These are phyloP conservation scores for Monosporascus sp. DNA, from an alignment of 2,329 filamentous ascomycete genomes.

Conservation along the genomic window DNA sequence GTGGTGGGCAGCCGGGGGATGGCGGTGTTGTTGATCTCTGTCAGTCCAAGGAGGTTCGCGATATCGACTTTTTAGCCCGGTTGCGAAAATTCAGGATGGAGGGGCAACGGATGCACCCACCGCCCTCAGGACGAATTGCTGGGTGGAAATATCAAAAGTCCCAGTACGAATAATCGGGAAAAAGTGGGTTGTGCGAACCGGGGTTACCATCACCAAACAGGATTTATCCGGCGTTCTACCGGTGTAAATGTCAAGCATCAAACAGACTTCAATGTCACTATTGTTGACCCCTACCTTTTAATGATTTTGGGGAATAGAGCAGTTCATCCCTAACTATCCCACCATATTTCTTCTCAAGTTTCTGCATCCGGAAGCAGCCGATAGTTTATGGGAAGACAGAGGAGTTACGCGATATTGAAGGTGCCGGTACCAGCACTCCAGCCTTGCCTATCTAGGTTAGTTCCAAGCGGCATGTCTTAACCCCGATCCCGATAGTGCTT, in stretches of 20 bases:
- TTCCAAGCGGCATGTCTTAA: too few relatives aligned
- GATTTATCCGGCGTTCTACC: neutral
- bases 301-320: too few relatives aligned
- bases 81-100: neutral
- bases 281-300: too few relatives aligned
- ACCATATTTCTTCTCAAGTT: too few relatives aligned
- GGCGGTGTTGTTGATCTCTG: slow-evolving; percentile 1
- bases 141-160: slow-evolving; percentile 1
- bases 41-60: slow-evolving; percentile 1
- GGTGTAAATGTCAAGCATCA: neutral
- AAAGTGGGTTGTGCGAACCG: slow-evolving; percentile 16
- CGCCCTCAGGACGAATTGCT: neutral
- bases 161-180: slow-evolving; percentile 9
- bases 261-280: too few relatives aligned
- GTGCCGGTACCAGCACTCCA: too few relatives aligned
- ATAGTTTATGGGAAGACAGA: too few relatives aligned
- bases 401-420: too few relatives aligned
- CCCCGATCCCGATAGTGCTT: too few relatives aligned
- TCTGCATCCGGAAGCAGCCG: too few relatives aligned
- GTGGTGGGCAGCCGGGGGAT: slow-evolving; percentile 30
- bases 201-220: neutral
- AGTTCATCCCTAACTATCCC: too few relatives aligned
- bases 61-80: neutral
- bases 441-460: too few relatives aligned
- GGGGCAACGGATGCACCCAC: neutral